phyloP scores from a whole-genome alignment of 1,139 yeast species.

The Pichia inconspicua region DNA sequence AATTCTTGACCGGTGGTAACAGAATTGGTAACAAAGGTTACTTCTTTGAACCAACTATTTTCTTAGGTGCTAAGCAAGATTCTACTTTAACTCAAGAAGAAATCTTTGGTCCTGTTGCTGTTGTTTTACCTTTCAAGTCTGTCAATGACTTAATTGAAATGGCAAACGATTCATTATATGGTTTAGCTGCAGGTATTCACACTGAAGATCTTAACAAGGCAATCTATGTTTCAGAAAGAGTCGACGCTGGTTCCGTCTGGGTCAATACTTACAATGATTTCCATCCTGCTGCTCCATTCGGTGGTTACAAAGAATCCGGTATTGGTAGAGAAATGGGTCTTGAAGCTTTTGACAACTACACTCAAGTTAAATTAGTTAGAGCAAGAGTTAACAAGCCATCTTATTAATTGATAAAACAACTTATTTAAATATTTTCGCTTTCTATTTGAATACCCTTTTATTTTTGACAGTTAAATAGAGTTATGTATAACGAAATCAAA shows the following conservation, averaged over 20 bases:
- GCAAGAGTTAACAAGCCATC: slow-evolving; percentile 26
- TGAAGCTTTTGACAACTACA: slow-evolving; percentile 77
- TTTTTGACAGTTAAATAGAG: background rate
- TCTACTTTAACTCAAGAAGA: slow-evolving; percentile 73
- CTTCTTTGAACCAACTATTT: slow-evolving; percentile 74
- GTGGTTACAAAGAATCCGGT: slow-evolving; percentile 85
- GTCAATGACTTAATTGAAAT: slow-evolving; percentile 59
- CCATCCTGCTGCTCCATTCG: slow-evolving; percentile 71
- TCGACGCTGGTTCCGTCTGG: slow-evolving; percentile 82
- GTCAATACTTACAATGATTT: slow-evolving; percentile 75
- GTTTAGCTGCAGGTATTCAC: slow-evolving; percentile 83
- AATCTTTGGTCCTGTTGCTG: slow-evolving; percentile 82
- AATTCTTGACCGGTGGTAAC: slow-evolving; percentile 69
- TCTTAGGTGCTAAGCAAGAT: slow-evolving; percentile 58
- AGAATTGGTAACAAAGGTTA: slow-evolving; percentile 62
- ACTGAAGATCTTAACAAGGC: slow-evolving; percentile 56
- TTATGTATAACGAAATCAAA: background rate
- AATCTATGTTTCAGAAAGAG: slow-evolving; percentile 53
- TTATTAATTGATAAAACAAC: slow-evolving; percentile 2
- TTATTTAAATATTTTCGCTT: background rate
- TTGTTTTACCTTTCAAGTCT: slow-evolving; percentile 64
- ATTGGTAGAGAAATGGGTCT: slow-evolving; percentile 89
- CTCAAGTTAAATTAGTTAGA: slow-evolving; percentile 76
- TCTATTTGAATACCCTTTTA: background rate
- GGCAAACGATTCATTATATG: slow-evolving; percentile 72